These are phyloP conservation scores for Nemania diffusa DNA, from an alignment of 2,329 filamentous ascomycete genomes.

Conservation along the genomic window DNA sequence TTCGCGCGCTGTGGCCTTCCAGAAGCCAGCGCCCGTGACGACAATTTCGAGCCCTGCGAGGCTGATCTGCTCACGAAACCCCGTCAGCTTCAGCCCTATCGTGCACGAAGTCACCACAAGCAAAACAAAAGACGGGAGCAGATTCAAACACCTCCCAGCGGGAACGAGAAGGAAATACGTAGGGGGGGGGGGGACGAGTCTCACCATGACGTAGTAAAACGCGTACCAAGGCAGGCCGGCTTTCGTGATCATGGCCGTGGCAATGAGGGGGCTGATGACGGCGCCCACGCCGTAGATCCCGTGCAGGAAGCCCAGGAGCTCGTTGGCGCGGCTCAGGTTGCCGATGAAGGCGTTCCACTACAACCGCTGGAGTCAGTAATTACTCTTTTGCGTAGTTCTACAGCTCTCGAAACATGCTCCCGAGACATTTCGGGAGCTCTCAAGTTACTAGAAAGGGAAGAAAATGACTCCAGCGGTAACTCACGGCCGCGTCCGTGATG, in stretches of 20 bases:
- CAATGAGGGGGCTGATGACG: slow-evolving; percentile 74
- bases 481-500: slow-evolving; percentile 64
- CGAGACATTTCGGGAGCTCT: too few relatives aligned
- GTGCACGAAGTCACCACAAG: too few relatives aligned
- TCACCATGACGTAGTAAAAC: slow-evolving; percentile 80
- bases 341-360: slow-evolving; percentile 70
- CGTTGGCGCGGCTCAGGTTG: slow-evolving; percentile 75
- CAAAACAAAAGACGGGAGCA: background rate
- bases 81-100: background rate
- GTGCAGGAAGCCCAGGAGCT: slow-evolving; percentile 75
- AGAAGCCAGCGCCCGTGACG: slow-evolving; percentile 64
- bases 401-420: too few relatives aligned
- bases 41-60: slow-evolving; percentile 65
- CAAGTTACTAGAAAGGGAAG: too few relatives aligned
- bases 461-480: too few relatives aligned
- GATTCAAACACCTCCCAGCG: background rate
- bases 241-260: slow-evolving; percentile 75
- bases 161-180: background rate
- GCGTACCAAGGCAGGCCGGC: slow-evolving; percentile 71
- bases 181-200: slow-evolving; percentile 41
- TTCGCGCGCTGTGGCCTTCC: slow-evolving; percentile 63
- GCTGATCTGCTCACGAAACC: slow-evolving; percentile 54
- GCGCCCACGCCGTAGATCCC: slow-evolving; percentile 76
- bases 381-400: too few relatives aligned
- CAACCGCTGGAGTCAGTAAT: too few relatives aligned